A percentile compares a stretch with the other conserved stretches of the same genome.
Evolutionary conservation across 163 green algal genomes (phyloP).

Genomic region (Scenedesmus sp.): DNA sequence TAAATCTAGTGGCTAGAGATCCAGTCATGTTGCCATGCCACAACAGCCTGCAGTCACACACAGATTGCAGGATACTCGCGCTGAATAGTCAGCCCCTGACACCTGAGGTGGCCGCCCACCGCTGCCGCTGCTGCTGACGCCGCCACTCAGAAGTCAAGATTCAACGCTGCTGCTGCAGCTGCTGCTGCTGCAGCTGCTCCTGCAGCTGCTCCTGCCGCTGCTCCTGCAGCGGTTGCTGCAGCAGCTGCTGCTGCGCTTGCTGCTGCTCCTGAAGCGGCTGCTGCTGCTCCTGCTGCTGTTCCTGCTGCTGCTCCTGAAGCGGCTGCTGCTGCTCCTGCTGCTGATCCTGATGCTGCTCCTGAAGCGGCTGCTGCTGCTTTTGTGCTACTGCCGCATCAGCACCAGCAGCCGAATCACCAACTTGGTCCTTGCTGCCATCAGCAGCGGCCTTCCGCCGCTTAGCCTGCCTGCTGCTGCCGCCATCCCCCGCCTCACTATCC

Average conservation of each 20-base stretch:
- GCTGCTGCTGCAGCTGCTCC: too few species aligned
- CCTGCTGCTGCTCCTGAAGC: not conserved
- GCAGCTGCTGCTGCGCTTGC: not conserved
- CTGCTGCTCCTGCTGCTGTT: conserved; percentile 35
- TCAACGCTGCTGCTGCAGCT: too few species aligned
- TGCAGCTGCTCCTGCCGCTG: not conserved
- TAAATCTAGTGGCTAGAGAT: too few species aligned
- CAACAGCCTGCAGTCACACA: too few species aligned
- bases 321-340: conserved; percentile 4
- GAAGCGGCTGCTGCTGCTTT: not conserved
- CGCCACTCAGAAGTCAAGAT: too few species aligned
- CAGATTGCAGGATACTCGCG: too few species aligned
- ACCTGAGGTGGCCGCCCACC: too few species aligned
- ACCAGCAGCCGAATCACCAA: not conserved
- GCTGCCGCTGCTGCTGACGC: too few species aligned
- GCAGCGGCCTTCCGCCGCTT: conserved; percentile 26
- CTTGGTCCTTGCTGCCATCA: not conserved
- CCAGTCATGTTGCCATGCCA: too few species aligned
- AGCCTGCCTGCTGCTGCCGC: not conserved
- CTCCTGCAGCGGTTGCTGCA: not conserved
- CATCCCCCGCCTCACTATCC: conserved; percentile 30
- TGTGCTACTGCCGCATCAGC: not conserved
- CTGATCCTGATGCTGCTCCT: not conserved
- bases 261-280: not conserved
- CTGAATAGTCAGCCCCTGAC: too few species aligned